These are phyloP conservation scores for Xylariaceae sp. DNA, from an alignment of 2,329 filamentous ascomycete species.

Conservation along the genomic window DNA sequence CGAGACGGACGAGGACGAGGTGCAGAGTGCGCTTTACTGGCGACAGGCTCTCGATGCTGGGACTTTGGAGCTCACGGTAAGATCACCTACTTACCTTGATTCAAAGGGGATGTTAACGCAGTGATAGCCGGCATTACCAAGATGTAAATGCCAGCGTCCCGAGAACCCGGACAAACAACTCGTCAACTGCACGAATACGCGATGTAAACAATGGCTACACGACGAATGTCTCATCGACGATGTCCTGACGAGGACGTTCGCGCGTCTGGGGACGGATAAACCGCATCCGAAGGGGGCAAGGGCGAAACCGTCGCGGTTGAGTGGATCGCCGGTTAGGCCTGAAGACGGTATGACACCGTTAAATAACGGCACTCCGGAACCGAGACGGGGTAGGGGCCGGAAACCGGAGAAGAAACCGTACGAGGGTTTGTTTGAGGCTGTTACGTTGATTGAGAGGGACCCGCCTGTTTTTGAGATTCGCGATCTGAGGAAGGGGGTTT, in stretches of 20 bases:
- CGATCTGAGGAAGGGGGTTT: slow-evolving; percentile 45
- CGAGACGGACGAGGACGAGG: slow-evolving; percentile 61
- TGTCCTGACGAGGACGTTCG: slow-evolving; percentile 45
- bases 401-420: slow-evolving; percentile 39
- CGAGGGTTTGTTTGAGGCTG: slow-evolving; percentile 47
- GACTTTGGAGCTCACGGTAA: slow-evolving; percentile 54
- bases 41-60: slow-evolving; percentile 57
- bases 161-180: slow-evolving; percentile 58
- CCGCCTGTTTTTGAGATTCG: slow-evolving; percentile 46
- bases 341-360: slow-evolving; percentile 19
- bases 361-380: slow-evolving; percentile 31
- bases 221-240: slow-evolving; percentile 57
- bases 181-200: slow-evolving; percentile 50
- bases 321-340: no score
- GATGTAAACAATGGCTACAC: slow-evolving; percentile 59
- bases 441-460: slow-evolving; percentile 38
- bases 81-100: no score
- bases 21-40: slow-evolving; percentile 57
- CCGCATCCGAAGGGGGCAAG: slow-evolving; percentile 36
- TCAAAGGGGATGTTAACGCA: no score
- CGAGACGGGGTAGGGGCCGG: slow-evolving; percentile 38
- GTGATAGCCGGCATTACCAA: slow-evolving; percentile 43
- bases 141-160: slow-evolving; percentile 55
- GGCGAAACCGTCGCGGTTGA: no score
- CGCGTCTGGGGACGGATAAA: slow-evolving; percentile 45